A percentile compares a stretch with the other conserved stretches of the same genome.
These are phyloP conservation scores for Boletus patriciae DNA, from an alignment of 768 basidiomycete species.

Conservation along the genomic window DNA sequence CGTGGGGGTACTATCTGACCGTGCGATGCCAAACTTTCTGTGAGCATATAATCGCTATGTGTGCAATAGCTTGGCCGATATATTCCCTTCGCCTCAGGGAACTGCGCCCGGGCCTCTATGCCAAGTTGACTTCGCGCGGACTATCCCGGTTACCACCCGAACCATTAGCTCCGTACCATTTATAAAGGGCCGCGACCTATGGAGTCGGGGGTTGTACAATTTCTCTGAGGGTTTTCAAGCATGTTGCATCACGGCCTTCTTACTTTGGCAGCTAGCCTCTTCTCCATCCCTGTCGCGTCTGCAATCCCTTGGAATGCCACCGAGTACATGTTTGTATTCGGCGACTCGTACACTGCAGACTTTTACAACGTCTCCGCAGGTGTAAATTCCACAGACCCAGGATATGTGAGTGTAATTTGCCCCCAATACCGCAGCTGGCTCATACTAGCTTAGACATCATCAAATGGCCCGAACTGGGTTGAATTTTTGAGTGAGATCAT, in stretches of 20 bases:
- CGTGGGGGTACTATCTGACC: neutral
- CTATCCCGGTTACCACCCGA: neutral
- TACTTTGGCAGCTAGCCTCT: slow-evolving; percentile 1
- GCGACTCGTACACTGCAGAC: slow-evolving; percentile 61
- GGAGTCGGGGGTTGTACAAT: neutral
- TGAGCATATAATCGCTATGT: neutral
- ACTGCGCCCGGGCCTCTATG: neutral
- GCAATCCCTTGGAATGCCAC: slow-evolving; percentile 51
- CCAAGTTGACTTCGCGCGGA: neutral
- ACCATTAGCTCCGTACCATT: neutral
- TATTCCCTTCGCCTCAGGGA: neutral
- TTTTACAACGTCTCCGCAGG: slow-evolving; percentile 62
- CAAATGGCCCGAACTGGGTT: slow-evolving; percentile 66
- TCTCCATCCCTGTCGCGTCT: slow-evolving; percentile 6
- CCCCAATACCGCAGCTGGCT: slow-evolving; percentile 1
- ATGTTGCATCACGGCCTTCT: slow-evolving; percentile 17
- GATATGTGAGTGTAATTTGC: slow-evolving; percentile 41
- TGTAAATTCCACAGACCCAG: slow-evolving; percentile 50
- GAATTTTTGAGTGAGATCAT: slow-evolving; percentile 44
- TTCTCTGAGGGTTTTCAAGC: neutral
- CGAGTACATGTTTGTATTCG: slow-evolving; percentile 58
- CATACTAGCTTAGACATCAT: slow-evolving; percentile 44
- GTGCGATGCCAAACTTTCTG: neutral
- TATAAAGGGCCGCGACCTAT: slow-evolving; percentile 6
- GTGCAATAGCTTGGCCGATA: neutral